phyloP scores from a whole-genome alignment of 1,284 basidiomycete species.

The Boletellus sp. region DNA sequence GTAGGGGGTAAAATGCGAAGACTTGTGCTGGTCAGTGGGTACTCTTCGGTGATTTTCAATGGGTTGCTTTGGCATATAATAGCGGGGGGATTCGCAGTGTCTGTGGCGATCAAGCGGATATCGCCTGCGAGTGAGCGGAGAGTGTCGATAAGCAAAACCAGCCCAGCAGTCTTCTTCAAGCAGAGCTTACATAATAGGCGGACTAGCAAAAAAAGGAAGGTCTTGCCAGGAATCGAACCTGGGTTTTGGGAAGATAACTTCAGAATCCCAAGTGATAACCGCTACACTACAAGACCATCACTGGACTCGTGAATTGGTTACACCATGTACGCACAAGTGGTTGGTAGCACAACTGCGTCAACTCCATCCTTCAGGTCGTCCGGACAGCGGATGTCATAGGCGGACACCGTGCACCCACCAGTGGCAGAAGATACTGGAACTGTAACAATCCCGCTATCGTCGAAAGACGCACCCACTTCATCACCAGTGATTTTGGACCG shows the following conservation, averaged over 20 bases:
- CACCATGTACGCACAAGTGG: too few relatives aligned
- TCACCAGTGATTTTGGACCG: too few relatives aligned
- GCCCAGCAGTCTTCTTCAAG: not conserved
- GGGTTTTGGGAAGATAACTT: constrained; percentile 30
- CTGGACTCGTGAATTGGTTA: too few relatives aligned
- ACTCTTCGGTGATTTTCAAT: constrained; percentile 17
- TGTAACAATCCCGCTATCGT: too few relatives aligned
- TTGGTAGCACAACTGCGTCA: too few relatives aligned
- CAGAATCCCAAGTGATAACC: constrained; percentile 61
- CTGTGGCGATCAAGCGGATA: constrained; percentile 8
- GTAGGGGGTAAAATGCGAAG: not conserved
- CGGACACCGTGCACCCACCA: too few relatives aligned
- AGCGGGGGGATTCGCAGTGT: constrained; percentile 3
- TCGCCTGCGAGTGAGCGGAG: constrained; percentile 21
- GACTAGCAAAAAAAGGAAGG: not conserved
- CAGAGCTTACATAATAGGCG: constrained; percentile 6
- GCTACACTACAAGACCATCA: constrained; percentile 45
- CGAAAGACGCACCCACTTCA: too few relatives aligned
- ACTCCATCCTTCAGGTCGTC: too few relatives aligned
- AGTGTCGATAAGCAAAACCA: not conserved
- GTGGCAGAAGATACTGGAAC: too few relatives aligned
- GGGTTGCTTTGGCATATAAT: constrained; percentile 32
- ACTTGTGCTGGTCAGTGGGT: constrained; percentile 3
- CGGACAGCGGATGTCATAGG: too few relatives aligned
- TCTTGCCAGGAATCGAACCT: constrained; percentile 30